A percentile compares a stretch with the other conserved stretches of the same genome.
These are phyloP conservation scores for Royoungia palumana DNA, from an alignment of 768 basidiomycete species.

Conservation along the genomic window DNA sequence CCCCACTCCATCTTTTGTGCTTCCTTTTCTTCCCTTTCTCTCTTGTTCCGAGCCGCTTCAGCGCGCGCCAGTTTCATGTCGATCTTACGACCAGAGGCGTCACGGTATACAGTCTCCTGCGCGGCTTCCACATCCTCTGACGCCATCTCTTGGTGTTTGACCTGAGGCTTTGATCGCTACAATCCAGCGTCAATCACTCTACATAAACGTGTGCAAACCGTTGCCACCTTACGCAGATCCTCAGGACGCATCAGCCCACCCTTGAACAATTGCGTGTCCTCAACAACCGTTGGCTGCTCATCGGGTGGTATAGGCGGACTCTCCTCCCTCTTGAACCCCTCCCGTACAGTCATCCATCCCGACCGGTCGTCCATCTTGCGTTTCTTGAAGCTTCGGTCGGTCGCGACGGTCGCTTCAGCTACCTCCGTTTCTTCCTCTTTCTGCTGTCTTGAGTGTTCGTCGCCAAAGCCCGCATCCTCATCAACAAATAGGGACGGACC, in stretches of 20 bases:
- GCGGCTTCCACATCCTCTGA: conserved; percentile 52
- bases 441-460: conserved; percentile 42
- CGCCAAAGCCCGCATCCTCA: conserved; percentile 71
- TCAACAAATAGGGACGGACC: conserved; percentile 47
- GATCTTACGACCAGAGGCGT: conserved; percentile 81
- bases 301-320: conserved; percentile 56
- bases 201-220: not conserved
- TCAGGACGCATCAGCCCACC: conserved; percentile 80
- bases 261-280: conserved; percentile 44
- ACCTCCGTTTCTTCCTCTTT: conserved; percentile 53
- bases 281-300: conserved; percentile 64
- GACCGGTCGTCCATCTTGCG: conserved; percentile 55
- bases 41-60: conserved; percentile 76
- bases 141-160: conserved; percentile 37
- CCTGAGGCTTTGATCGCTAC: conserved; percentile 40
- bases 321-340: conserved; percentile 44
- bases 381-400: conserved; percentile 76
- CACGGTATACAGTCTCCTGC: conserved; percentile 93
- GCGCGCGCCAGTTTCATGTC: conserved; percentile 83
- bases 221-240: conserved; percentile 60
- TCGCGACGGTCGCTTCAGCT: conserved; percentile 65
- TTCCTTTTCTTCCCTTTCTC: conserved; percentile 82
- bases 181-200: not conserved
- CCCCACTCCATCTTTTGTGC: conserved; percentile 97
- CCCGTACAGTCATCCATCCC: conserved; percentile 68